These are phyloP conservation scores for Lentinus polychrous DNA, from an alignment of 1,284 basidiomycete genomes.

Conservation along the genomic window DNA sequence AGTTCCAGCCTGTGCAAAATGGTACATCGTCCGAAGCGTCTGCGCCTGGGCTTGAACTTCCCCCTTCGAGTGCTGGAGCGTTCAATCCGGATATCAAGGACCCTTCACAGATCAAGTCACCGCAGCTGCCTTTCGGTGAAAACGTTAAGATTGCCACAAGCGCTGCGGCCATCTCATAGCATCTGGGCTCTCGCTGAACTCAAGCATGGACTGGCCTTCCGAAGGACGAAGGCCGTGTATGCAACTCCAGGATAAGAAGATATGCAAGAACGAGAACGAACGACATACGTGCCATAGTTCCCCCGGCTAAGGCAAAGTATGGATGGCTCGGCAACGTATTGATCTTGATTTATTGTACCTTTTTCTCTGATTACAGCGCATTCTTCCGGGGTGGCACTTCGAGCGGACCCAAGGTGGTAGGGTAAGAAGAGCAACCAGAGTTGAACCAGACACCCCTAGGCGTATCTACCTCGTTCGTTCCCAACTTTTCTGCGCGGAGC, in stretches of 20 bases:
- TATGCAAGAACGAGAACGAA: too few species aligned
- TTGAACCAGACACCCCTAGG: not conserved
- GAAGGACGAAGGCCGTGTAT: too few species aligned
- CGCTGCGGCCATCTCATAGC: slow-evolving; percentile 37
- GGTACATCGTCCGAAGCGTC: slow-evolving; percentile 8
- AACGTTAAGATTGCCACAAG: slow-evolving; percentile 52
- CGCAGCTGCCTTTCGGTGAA: slow-evolving; percentile 59
- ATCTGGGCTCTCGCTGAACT: not conserved
- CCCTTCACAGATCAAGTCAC: slow-evolving; percentile 47
- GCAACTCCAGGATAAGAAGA: too few species aligned
- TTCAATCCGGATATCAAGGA: slow-evolving; percentile 37
- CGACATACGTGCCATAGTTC: too few species aligned
- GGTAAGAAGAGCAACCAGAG: not conserved
- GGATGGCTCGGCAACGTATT: not conserved
- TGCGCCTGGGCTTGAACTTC: slow-evolving; percentile 10
- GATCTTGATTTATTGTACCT: not conserved
- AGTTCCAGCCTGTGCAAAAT: slow-evolving; percentile 18
- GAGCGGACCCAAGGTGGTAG: not conserved
- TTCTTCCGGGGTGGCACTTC: not conserved
- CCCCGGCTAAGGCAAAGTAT: not conserved
- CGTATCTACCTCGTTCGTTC: not conserved
- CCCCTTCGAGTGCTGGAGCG: slow-evolving; percentile 20
- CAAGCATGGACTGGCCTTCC: too few species aligned
- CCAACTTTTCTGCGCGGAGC: not conserved
- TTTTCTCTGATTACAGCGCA: not conserved